Base-by-base conservation (phyloP, 2,329 filamentous ascomycete species). In the Daldinia sp. region DNA sequence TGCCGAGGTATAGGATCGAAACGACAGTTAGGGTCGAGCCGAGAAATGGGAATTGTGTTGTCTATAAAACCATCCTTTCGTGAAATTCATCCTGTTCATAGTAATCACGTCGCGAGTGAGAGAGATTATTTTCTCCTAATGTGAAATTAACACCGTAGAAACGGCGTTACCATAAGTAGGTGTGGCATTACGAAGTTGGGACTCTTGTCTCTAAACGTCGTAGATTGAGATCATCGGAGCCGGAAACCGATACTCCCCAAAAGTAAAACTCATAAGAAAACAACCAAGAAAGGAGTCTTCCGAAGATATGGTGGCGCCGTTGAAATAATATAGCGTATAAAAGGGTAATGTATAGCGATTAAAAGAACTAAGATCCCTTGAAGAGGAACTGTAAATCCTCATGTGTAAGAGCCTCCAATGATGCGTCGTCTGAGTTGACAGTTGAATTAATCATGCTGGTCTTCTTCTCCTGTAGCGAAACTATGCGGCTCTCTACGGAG, bases 321-420 rank as follows among this genome's bases (percentile, higher is more conserved):
- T 19, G 6, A 43, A 15, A 43, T 13, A 43, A n/a, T n/a, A 21
- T 15, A 23, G 3, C 39, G 13, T 13, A 7, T 1, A 15, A 48
- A 30, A 5, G n/a, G 25, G 23, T 13, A 48, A 9, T 32, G 13
- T 25, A 8, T 4, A 37, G 21, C 9, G 13, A 45, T 13, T 17
- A 27, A 10, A 15, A 39, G 2, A 27, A 39, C 77, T 66, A 84
- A 35, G 65, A 77, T 52, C 93, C 94, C 32, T 94, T 87, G 85
- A 99, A 99, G 68, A 99, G 81, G 79, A 99, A 99, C 78, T 97
- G 92, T 85, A 99, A 91, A 75, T 99, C 95, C 76, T 94, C 90
- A 0, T 92, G 89, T 11, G 89, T 96, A 64, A 99, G 81, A 58
- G 93, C 94, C 75, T 98, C 93, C 86, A 98, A 92, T 0, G 94